Evolutionary conservation across 169 alveolate genomes (phyloP), one percentile per base, ranked within the genome.

Genomic region (Fabrea salina): DNA sequence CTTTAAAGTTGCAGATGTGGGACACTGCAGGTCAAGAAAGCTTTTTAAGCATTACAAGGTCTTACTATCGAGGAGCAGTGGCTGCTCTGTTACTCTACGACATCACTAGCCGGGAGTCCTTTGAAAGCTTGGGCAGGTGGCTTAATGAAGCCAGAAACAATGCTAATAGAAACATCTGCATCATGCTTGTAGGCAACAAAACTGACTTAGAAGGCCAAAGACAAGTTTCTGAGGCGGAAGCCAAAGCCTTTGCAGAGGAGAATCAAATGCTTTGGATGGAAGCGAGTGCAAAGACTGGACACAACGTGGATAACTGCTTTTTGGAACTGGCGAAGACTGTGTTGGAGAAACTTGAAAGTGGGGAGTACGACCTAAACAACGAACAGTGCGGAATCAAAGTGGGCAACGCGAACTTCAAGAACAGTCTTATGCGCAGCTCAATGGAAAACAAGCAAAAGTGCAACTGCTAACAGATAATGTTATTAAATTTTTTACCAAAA

Each of bases 11-110:
- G 44, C 98, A 97, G 87, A 96, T 97, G 39, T 97, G 99, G 99
- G 99, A 96, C 76, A 96, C 99, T 53, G 85, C 99, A 33, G 99
- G 99, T 1, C 97, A 97, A 80, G 99, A 97, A 84, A 94, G 98
- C 43, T 97, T 96, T 80, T 88, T 99, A 44, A 92, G 98, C 39
- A 97, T 97, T 68, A 97, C 99, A 19, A 92, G 99, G 74, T 92
- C 99, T 32, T 98, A 97, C 85, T 98, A 97, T 88, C 91, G 99
- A 82, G 99, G 99, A 43, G 98, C 99, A 25, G 98, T 98, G 19
- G 99, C 99, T 16, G 99, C 99, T 27, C 88, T 97, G 27, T 91
- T 97, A 56, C 99, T 97, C 41, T 98, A 97, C 82, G 99, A 97
- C 72, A 95, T 98, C 66, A 95, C 99, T 49, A 94, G 98, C 80